Conservation (phyloP, 345 rosid genomes). For the Boechera stricta region DNA sequence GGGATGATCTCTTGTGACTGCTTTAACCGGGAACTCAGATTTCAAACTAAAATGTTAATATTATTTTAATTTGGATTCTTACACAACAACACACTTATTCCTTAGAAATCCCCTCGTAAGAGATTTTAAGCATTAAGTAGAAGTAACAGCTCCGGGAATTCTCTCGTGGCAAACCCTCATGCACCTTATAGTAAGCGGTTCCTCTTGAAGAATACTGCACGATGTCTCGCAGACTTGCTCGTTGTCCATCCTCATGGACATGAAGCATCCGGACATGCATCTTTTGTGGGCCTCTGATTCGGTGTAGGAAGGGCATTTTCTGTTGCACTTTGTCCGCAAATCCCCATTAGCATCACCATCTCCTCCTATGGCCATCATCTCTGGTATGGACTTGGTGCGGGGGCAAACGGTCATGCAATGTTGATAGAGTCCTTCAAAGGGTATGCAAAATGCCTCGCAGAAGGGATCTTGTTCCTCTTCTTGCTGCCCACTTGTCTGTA, state of each 20-base stretch:
- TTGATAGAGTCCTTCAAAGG: conserved; percentile 6
- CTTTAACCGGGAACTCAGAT: neutral
- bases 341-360: conserved; percentile 9
- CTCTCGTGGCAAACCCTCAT: conserved; percentile 29
- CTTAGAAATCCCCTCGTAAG: neutral
- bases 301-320: neutral
- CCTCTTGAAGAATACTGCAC: conserved; percentile 33
- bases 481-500: neutral
- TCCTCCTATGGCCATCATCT: conserved; percentile 10
- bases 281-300: neutral
- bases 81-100: conserved; percentile 2
- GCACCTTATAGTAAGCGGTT: conserved; percentile 30
- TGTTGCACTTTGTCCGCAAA: neutral
- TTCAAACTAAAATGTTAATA: conserved; percentile 18
- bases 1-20: conserved; percentile 10
- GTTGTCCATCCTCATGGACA: conserved; percentile 1
- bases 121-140: conserved; percentile 8
- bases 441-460: conserved; percentile 18
- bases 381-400: neutral
- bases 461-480: neutral
- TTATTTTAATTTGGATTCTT: conserved; percentile 3
- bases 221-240: conserved; percentile 33
- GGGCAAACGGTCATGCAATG: conserved; percentile 12
- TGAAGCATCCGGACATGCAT: neutral
- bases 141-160: neutral